phyloP scores from a whole-genome alignment of 140 eudicot genomes.

The Cichorium intybus region DNA sequence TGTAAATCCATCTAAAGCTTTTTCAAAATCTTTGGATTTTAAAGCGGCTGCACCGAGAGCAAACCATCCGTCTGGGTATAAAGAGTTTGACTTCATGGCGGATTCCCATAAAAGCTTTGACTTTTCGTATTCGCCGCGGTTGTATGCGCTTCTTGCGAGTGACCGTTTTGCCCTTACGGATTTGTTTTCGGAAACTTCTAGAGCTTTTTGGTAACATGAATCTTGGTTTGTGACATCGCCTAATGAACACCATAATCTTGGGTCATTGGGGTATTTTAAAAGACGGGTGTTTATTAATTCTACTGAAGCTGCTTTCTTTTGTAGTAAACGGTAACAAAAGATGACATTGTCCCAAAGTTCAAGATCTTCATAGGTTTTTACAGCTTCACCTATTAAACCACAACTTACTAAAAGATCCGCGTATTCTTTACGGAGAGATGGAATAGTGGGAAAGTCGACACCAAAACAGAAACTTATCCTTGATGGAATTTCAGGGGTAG shows the following conservation, averaged over 20 bases:
- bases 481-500: conserved; percentile 46
- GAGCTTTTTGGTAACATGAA: conserved; percentile 73
- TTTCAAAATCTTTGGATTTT: conserved; percentile 72
- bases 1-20: conserved; percentile 79
- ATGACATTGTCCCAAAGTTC: conserved; percentile 93
- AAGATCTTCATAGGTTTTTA: conserved; percentile 74
- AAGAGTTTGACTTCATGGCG: conserved; percentile 82
- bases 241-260: conserved; percentile 90
- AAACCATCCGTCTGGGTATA: conserved; percentile 97
- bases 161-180: conserved; percentile 92
- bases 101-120: conserved; percentile 75
- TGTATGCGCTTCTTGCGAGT: conserved; percentile 91
- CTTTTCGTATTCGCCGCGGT: conserved; percentile 68
- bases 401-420: conserved; percentile 81
- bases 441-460: conserved; percentile 67
- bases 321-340: conserved; percentile 68
- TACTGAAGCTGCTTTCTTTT: conserved; percentile 81
- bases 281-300: conserved; percentile 76
- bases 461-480: conserved; percentile 59
- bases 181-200: conserved; percentile 68
- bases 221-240: conserved; percentile 86
- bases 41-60: conserved; percentile 94
- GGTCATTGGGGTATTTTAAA: conserved; percentile 60
- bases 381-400: conserved; percentile 85
- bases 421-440: conserved; percentile 74